These are phyloP conservation scores for Viridothelium virens DNA, from an alignment of 495 filamentous ascomycete genomes.

Conservation along the genomic window DNA sequence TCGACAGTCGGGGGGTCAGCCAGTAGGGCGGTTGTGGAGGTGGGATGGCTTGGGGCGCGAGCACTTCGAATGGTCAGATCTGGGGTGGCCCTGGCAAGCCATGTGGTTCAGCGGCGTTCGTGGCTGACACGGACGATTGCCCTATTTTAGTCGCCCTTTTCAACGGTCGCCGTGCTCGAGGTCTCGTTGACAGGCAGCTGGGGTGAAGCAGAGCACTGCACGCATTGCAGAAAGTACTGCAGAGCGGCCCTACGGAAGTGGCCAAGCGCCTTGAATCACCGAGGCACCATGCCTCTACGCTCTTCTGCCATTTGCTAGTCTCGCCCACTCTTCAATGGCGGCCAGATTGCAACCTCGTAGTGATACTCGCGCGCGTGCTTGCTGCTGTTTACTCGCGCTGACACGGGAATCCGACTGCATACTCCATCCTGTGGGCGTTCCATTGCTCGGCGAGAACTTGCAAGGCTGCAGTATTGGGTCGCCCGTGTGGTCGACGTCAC, in stretches of 20 bases:
- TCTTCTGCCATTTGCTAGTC: no score
- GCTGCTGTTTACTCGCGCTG: not conserved
- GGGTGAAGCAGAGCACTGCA: not conserved
- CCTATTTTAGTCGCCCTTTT: slow-evolving; percentile 5
- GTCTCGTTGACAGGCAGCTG: not conserved
- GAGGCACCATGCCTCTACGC: not conserved
- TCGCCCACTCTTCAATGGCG: no score
- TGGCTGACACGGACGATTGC: not conserved
- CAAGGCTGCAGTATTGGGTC: slow-evolving; percentile 6
- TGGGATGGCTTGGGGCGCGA: not conserved
- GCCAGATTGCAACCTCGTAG: not conserved
- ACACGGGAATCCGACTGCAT: slow-evolving; percentile 1
- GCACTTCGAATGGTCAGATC: not conserved
- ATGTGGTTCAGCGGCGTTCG: not conserved
- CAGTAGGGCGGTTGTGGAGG: no score
- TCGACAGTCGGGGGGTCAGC: not conserved
- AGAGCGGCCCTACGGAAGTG: slow-evolving; percentile 4
- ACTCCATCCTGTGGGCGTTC: not conserved
- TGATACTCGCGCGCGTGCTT: not conserved
- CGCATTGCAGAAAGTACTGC: not conserved
- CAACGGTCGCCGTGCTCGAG: not conserved
- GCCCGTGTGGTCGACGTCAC: slow-evolving; percentile 4
- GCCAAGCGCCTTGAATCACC: not conserved
- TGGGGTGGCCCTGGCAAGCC: slow-evolving; percentile 7
- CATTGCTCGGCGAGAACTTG: not conserved